Evolutionary conservation across 345 rosid genomes (phyloP).

Genomic region (Citrus sp.): DNA sequence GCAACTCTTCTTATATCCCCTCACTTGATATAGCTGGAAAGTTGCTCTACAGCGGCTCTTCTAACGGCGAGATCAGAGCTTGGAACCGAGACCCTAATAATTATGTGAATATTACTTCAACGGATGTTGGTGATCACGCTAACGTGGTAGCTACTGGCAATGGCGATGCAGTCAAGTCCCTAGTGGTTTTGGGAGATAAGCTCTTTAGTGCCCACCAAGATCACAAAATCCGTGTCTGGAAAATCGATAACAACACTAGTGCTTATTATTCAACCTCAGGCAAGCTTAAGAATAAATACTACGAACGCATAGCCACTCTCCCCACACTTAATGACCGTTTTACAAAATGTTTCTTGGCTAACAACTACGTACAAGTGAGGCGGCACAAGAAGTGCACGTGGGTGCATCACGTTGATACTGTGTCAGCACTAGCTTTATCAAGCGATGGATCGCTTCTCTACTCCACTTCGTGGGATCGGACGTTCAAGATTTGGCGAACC

Average conservation of each 20-base stretch:
- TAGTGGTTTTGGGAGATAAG: constrained; percentile 42
- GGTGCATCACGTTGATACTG: constrained; percentile 78
- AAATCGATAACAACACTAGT: constrained; percentile 17
- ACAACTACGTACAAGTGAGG: constrained; percentile 61
- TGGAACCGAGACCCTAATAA: constrained; percentile 35
- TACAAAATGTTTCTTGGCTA: constrained; percentile 33
- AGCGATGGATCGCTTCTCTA: constrained; percentile 45
- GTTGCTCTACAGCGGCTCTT: constrained; percentile 48
- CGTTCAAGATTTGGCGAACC: constrained; percentile 69
- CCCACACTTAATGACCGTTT: constrained; percentile 63
- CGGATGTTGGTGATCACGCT: neutral
- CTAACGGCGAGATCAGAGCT: constrained; percentile 46
- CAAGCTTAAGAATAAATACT: constrained; percentile 20
- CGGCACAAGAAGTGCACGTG: constrained; percentile 71
- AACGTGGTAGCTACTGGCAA: constrained; percentile 22
- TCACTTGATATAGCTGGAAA: constrained; percentile 44
- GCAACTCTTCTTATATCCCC: constrained; percentile 49
- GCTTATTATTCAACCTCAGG: neutral
- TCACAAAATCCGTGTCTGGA: constrained; percentile 72
- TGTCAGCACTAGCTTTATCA: constrained; percentile 54
- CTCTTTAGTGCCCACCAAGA: constrained; percentile 76
- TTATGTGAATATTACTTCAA: neutral
- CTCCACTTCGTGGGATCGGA: constrained; percentile 80
- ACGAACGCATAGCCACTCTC: constrained; percentile 48
- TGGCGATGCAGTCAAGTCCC: constrained; percentile 58